Percentiles rank a stretch among this genome's conserved stretches.
Conservation (phyloP, 177 flowering plant genomes). For the Vitis hybrid region DNA sequence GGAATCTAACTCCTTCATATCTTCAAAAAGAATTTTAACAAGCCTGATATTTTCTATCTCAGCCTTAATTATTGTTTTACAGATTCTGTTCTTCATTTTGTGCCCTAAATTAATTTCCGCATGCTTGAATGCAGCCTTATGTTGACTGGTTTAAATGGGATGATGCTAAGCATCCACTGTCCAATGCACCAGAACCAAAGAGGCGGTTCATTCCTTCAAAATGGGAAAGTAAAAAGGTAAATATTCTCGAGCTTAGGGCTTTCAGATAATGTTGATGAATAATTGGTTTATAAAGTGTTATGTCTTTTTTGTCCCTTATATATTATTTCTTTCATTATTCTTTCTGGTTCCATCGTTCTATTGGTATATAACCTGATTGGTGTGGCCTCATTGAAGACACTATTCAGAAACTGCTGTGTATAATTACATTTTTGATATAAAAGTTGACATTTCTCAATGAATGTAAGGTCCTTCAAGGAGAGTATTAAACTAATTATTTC, state of each 20-base stretch:
- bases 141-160: conserved; percentile 88
- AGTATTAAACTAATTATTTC: no score
- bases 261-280: neutral
- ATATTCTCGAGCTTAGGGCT: neutral
- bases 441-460: no score
- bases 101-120: neutral
- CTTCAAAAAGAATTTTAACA: no score
- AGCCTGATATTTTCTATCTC: no score
- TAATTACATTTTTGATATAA: no score
- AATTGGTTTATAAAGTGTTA: neutral
- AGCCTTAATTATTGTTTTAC: neutral
- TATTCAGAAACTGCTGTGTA: no score
- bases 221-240: conserved; percentile 85
- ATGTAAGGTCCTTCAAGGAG: no score
- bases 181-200: conserved; percentile 97
- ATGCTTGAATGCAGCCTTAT: conserved; percentile 56
- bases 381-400: no score
- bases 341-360: no score
- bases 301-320: neutral
- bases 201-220: conserved; percentile 92
- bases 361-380: no score
- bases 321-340: no score
- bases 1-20: no score
- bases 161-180: conserved; percentile 74
- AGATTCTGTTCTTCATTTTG: neutral